phyloP scores from a whole-genome alignment of 2,329 filamentous ascomycete species.

The Hypocreales sp. region DNA sequence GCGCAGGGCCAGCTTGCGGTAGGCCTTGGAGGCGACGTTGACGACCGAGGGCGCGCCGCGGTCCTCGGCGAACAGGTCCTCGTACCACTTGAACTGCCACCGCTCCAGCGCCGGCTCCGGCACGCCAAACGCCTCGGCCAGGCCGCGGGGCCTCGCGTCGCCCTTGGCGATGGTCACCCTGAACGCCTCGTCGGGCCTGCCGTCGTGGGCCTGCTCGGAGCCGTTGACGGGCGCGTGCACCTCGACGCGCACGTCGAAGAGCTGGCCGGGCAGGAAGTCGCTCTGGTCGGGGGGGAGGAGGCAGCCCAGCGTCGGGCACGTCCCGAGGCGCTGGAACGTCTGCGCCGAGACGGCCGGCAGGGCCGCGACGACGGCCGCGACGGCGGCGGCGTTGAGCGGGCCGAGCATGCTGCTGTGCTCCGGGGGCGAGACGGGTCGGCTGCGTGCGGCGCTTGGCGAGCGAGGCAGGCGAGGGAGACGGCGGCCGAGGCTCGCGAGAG shows the following conservation, averaged over 20 bases:
- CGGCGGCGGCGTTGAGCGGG: constrained; percentile 18
- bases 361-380: constrained; percentile 13
- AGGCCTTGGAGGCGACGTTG: constrained; percentile 67
- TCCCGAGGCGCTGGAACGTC: constrained; percentile 44
- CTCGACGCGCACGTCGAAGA: constrained; percentile 72
- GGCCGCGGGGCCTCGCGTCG: constrained; percentile 33
- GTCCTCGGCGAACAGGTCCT: constrained; percentile 68
- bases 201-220: constrained; percentile 56
- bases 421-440: no score
- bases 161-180: constrained; percentile 58
- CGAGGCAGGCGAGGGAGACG: no score
- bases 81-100: constrained; percentile 76
- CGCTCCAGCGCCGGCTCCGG: constrained; percentile 58
- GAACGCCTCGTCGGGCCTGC: constrained; percentile 59
- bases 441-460: no score
- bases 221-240: constrained; percentile 72
- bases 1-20: constrained; percentile 58
- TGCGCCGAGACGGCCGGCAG: constrained; percentile 31
- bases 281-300: constrained; percentile 48
- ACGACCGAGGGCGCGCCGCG: constrained; percentile 54
- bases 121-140: constrained; percentile 53
- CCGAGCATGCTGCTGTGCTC: constrained; percentile 15
- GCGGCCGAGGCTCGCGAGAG: no score
- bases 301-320: constrained; percentile 43
- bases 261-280: constrained; percentile 72